Conservation (phyloP, 768 basidiomycete genomes). For the Amanita muscaria region DNA sequence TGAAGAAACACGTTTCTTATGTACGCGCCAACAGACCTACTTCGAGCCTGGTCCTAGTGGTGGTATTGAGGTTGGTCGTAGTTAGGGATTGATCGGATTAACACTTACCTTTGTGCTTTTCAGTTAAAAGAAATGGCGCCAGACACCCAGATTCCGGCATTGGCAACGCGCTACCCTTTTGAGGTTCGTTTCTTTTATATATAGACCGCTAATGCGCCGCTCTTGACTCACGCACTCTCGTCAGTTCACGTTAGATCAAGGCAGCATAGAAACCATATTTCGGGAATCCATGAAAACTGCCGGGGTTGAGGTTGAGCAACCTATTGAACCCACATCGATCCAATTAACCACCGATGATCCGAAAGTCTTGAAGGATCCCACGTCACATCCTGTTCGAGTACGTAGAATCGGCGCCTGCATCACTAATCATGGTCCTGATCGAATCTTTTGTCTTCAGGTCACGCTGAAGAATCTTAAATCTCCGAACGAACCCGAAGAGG, state of each 20-base stretch:
- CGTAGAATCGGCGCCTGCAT: slow-evolving; percentile 7
- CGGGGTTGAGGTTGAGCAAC: slow-evolving; percentile 42
- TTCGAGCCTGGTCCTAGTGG: slow-evolving; percentile 58
- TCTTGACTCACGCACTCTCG: neutral
- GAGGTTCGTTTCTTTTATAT: slow-evolving; percentile 41
- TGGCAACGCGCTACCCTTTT: slow-evolving; percentile 59
- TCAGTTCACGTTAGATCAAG: slow-evolving; percentile 54
- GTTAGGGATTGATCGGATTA: neutral
- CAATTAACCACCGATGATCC: slow-evolving; percentile 35
- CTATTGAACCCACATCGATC: slow-evolving; percentile 40
- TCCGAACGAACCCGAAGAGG: slow-evolving; percentile 30
- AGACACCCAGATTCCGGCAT: slow-evolving; percentile 51
- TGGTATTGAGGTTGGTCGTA: slow-evolving; percentile 48
- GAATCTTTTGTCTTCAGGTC: slow-evolving; percentile 24
- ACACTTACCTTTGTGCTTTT: neutral
- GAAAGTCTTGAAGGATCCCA: slow-evolving; percentile 32
- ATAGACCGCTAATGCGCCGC: neutral
- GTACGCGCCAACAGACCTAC: too few relatives aligned
- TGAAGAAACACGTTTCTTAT: too few relatives aligned
- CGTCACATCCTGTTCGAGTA: slow-evolving; percentile 29
- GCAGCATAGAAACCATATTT: slow-evolving; percentile 52
- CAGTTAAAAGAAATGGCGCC: slow-evolving; percentile 57
- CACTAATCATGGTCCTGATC: neutral
- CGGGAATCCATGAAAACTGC: slow-evolving; percentile 41
- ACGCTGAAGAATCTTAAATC: slow-evolving; percentile 32